Evolutionary conservation across 2,329 filamentous ascomycete genomes (phyloP).

Genomic region (Penicillium sp.): DNA sequence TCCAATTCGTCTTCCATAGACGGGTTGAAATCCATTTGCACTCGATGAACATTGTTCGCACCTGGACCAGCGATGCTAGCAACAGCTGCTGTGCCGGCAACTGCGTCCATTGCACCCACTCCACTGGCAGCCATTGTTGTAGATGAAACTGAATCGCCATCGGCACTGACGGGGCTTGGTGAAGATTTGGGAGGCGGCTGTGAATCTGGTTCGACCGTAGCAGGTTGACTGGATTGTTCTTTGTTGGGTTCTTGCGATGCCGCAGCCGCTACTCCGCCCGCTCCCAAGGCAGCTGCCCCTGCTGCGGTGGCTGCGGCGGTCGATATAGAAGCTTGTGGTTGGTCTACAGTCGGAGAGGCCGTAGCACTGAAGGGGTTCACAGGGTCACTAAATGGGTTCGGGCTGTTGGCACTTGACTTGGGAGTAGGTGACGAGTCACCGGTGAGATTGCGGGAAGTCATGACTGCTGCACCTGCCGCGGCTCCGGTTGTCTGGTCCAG

Average conservation of each 20-base stretch:
- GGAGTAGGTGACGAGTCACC: slow-evolving; percentile 36
- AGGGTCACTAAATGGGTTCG: slow-evolving; percentile 52
- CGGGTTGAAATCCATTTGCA: slow-evolving; percentile 90
- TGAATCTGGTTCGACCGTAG: slow-evolving; percentile 21
- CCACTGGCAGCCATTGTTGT: slow-evolving; percentile 11
- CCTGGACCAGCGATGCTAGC: slow-evolving; percentile 41
- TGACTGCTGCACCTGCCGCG: slow-evolving; percentile 22
- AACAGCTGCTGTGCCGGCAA: slow-evolving; percentile 9
- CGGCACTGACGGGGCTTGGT: slow-evolving; percentile 26
- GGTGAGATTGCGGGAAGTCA: slow-evolving; percentile 35
- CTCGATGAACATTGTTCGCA: slow-evolving; percentile 73
- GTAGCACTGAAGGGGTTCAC: slow-evolving; percentile 68
- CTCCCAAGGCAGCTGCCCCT: slow-evolving; percentile 42
- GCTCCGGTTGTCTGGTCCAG: slow-evolving; percentile 12
- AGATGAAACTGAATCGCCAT: slow-evolving; percentile 22
- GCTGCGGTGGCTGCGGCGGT: slow-evolving; percentile 33
- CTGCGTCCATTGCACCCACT: slow-evolving; percentile 9
- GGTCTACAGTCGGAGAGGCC: slow-evolving; percentile 3
- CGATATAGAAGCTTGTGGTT: slow-evolving; percentile 23
- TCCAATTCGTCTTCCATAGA: slow-evolving; percentile 90
- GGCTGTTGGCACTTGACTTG: slow-evolving; percentile 41
- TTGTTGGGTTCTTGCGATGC: slow-evolving; percentile 24
- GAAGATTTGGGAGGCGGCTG: slow-evolving; percentile 23
- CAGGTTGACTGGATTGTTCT: slow-evolving; percentile 20
- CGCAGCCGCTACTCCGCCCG: slow-evolving; percentile 40